Evolutionary conservation across 2,329 filamentous ascomycete species (phyloP), one percentile per base, ranked within the genome.

Genomic region (Fusarium algeriense): DNA sequence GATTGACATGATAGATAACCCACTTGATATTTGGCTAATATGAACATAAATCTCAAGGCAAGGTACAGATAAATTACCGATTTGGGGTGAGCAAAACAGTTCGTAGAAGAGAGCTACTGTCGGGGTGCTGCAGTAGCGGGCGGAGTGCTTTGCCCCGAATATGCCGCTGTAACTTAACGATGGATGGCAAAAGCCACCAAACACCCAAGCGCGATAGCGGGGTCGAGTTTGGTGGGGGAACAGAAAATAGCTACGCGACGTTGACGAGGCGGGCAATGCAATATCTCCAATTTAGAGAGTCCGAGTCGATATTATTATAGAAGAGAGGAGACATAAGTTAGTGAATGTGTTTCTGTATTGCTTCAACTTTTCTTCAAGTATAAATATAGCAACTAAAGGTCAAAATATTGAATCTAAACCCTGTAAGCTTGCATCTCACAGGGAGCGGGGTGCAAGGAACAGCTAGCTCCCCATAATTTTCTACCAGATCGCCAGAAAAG

Each of bases 81-180:
- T 68, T 66, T 56, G 38, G 58, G 35, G 56, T 67, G 67, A 55
- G 56, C 55, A 45, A 55, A 55, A 20, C 48, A 64, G 69, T 73
- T 70, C 69, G 64, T 63, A 64, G 73, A 48, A 54, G 69, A 48
- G 61, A 63, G 61, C 73, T 75, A 73, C 68, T 75, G 70, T 64
- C 67, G 72, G 72, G 54, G 67, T 23, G 64, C 61, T 70, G 73
- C 72, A 74, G 73, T 76, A 75, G 73, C 40, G 69, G 71, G 69
- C 67, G 67, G 69, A 71, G 69, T 59, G 69, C 73, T 75, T 75
- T 75, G 73, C 73, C 70, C 73, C 73, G 71, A 75, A 50, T 63
- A 48, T 41, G 59, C 67, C 60, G 56, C 60, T 75, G 69, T 59
- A 70, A 67, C 61, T 46, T 34, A 26, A 55, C 38, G 40, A 34